Conservation (phyloP, 768 basidiomycete genomes). For the Rhodotorula paludigena region DNA sequence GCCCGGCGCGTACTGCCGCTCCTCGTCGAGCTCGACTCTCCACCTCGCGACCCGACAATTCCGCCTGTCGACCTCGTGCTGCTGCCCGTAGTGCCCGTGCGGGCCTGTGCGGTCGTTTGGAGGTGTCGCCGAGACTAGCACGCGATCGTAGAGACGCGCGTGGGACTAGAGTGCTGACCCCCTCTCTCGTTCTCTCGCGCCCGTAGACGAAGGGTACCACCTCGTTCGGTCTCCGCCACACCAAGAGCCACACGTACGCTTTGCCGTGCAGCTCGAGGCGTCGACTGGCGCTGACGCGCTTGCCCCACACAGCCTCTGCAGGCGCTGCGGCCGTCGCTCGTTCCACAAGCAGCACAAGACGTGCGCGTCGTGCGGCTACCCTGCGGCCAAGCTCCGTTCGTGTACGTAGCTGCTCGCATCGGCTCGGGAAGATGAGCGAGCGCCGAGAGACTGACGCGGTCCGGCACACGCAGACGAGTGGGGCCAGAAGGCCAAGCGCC, state of each 20-base stretch:
- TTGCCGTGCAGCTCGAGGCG: constrained; percentile 16
- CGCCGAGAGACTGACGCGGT: not conserved
- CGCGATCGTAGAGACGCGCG: too few relatives aligned
- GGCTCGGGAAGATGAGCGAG: not conserved
- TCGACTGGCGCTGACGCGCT: not conserved
- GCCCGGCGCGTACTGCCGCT: too few relatives aligned
- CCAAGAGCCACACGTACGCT: constrained; percentile 42
- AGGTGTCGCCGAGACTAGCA: too few relatives aligned
- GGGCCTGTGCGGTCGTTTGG: too few relatives aligned
- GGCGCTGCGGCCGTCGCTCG: constrained; percentile 88
- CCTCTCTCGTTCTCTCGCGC: not conserved
- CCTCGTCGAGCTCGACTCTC: too few relatives aligned
- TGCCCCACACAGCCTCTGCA: constrained; percentile 85
- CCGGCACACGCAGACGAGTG: constrained; percentile 60
- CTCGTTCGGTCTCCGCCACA: constrained; percentile 45
- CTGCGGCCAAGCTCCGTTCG: constrained; percentile 86
- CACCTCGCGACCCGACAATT: too few relatives aligned
- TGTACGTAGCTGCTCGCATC: constrained; percentile 47
- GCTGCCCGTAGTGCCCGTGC: too few relatives aligned
- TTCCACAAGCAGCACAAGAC: constrained; percentile 99
- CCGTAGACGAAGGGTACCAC: constrained; percentile 41
- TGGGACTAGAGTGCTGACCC: not conserved
- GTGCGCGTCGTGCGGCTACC: constrained; percentile 95
- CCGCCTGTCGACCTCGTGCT: too few relatives aligned
- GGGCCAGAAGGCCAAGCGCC: constrained; percentile 98